Evolutionary conservation across 495 filamentous ascomycete genomes (phyloP), one percentile per base, ranked within the genome.

Genomic region (Xylaria intraflava): DNA sequence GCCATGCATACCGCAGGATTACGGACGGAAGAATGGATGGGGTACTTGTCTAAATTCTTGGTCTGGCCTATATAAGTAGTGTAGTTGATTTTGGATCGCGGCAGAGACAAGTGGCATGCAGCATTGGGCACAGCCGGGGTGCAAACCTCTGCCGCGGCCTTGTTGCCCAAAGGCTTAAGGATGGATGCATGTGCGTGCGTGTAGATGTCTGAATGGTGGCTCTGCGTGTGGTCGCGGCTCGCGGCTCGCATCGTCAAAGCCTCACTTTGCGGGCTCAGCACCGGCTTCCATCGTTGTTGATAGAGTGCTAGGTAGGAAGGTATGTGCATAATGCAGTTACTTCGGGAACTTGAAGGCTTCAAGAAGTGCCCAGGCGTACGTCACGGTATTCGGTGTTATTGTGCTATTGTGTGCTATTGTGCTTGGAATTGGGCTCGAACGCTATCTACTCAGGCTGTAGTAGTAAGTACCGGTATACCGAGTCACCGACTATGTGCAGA

Each of bases 201-300:
- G 54, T 51, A 57, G 43, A 29, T 45, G 17, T 44, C 19, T 57
- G 41, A 57, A 57, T 51, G 47, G 48, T 40, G 31, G 42, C 42
- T 29, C 22, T 35, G 26, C 6, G 27, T 45, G 20, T 40, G 35
- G 12, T 45, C 20, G 42, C 22, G 23, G 23, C 22, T 27, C 43
- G n/a, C 27, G 27, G 43, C 17, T 31, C 22, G 27, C 17, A 14
- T 49, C 24, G 46, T 20, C 36, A 26, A 36, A 49, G 33, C 46
- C 46, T 46, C 27, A 31, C 43, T 31, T 46, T 23, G 12, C 7
- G 19, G 27, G 26, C n/a, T n/a, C n/a, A 30, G 17, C 11, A 46
- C 24, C 27, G n/a, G n/a, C n/a, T n/a, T n/a, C n/a, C n/a, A n/a
- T n/a, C n/a, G n/a, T n/a, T n/a, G n/a, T n/a, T n/a, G n/a, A n/a